Conservation (phyloP, 148 eudicot genomes). For the Fagopyrum tataricum region DNA sequence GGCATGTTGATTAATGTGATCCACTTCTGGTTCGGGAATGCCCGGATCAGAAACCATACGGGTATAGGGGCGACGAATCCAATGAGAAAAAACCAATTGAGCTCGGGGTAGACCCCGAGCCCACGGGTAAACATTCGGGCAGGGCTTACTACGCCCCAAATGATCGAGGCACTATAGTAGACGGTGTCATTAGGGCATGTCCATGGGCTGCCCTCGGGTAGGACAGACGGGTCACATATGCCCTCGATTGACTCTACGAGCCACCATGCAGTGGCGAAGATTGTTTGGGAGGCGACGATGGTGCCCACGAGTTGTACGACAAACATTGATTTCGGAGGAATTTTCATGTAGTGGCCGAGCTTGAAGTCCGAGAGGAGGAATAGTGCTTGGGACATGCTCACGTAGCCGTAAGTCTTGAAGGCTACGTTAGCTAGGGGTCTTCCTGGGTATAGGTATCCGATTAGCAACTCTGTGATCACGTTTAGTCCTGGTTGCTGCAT, state of each 20-base stretch:
- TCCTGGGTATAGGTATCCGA: conserved; percentile 43
- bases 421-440: conserved; percentile 40
- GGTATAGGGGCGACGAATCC: conserved; percentile 35
- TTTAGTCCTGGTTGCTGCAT: conserved; percentile 33
- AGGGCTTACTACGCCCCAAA: conserved; percentile 52
- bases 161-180: conserved; percentile 46
- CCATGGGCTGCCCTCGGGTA: conserved; percentile 59
- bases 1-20: conserved; percentile 34
- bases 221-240: conserved; percentile 28
- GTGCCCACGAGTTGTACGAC: conserved; percentile 51
- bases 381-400: conserved; percentile 60
- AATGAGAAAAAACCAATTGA: conserved; percentile 45
- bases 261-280: conserved; percentile 55
- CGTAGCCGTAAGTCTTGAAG: conserved; percentile 44
- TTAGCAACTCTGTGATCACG: conserved; percentile 42
- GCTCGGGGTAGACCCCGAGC: conserved; percentile 19
- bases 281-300: conserved; percentile 27
- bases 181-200: conserved; percentile 48
- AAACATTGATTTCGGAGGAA: conserved; percentile 67
- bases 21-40: conserved; percentile 34
- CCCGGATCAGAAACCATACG: conserved; percentile 26
- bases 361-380: conserved; percentile 44
- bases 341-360: conserved; percentile 73
- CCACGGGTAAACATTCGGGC: conserved; percentile 27
- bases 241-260: conserved; percentile 25